Conservation (phyloP, 495 filamentous ascomycete genomes). For the Lasiosphaeria hispida region DNA sequence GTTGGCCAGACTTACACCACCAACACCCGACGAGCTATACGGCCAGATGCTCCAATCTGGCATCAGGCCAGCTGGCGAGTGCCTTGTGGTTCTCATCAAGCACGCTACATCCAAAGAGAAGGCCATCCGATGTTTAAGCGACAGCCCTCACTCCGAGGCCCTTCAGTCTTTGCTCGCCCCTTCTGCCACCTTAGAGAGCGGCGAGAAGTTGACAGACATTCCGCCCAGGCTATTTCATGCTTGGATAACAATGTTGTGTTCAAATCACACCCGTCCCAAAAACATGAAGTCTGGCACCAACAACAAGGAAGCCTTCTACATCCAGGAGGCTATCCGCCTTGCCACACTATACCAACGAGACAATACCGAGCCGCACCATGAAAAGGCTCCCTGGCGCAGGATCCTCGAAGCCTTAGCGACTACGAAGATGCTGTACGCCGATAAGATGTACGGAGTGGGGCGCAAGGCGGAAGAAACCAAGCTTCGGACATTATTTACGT, state of each 20-base stretch:
- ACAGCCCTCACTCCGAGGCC: conserved; percentile 25
- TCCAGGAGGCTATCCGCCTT: conserved; percentile 23
- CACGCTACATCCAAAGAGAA: conserved; percentile 31
- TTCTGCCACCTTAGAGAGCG: background rate
- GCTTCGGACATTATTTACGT: conserved; percentile 17
- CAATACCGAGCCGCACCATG: background rate
- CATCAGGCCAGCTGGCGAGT: conserved; percentile 33
- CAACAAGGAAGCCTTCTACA: background rate
- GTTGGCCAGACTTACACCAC: conserved; percentile 39
- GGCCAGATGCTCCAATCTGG: conserved; percentile 36
- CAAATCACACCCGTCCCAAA: conserved; percentile 22
- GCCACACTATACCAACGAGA: conserved; percentile 16
- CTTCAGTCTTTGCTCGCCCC: conserved; percentile 12
- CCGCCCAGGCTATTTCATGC: conserved; percentile 33
- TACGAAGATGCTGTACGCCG: conserved; percentile 16
- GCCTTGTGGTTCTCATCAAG: conserved; percentile 33
- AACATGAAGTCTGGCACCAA: background rate
- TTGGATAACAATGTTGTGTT: conserved; percentile 42
- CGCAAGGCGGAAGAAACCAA: background rate
- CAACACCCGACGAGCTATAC: conserved; percentile 37
- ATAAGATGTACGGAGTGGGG: background rate
- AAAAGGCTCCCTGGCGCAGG: conserved; percentile 26
- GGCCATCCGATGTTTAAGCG: conserved; percentile 36
- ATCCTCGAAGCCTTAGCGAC: conserved; percentile 27
- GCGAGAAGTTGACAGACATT: background rate